Conservation (phyloP, 352 stramenopile genomes). For the Elongisporangium prolatum region DNA sequence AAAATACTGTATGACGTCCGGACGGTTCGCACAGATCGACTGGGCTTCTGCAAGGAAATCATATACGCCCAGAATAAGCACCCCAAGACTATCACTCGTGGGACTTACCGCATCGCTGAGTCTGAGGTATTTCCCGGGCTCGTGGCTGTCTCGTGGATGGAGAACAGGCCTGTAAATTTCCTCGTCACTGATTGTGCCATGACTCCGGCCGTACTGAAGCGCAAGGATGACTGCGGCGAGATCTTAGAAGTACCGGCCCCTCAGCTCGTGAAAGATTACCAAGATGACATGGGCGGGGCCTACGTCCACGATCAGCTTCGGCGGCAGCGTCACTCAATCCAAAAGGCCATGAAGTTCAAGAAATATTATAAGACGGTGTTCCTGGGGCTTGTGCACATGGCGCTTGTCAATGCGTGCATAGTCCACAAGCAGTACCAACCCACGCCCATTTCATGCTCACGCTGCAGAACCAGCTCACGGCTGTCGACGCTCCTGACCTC, state of each 20-base stretch:
- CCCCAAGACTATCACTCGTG: slow-evolving; percentile 8
- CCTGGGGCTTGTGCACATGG: slow-evolving; percentile 12
- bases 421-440: too few species aligned
- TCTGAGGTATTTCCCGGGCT: too few species aligned
- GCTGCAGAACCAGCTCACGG: too few species aligned
- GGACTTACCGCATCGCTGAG: not conserved
- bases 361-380: slow-evolving; percentile 20
- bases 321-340: slow-evolving; percentile 11
- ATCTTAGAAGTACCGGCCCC: slow-evolving; percentile 3
- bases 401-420: slow-evolving; percentile 15
- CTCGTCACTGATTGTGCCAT: too few species aligned
- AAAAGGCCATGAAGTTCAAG: slow-evolving; percentile 4
- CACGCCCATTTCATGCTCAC: too few species aligned
- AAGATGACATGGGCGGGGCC: slow-evolving; percentile 18
- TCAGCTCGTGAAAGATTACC: slow-evolving; percentile 11
- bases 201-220: too few species aligned
- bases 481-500: too few species aligned
- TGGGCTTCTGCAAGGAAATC: slow-evolving; percentile 10
- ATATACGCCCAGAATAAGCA: slow-evolving; percentile 10
- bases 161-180: too few species aligned
- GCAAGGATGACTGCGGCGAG: too few species aligned
- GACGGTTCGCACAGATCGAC: slow-evolving; percentile 6
- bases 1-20: slow-evolving; percentile 13
- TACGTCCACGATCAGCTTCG: slow-evolving; percentile 18
- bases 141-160: too few species aligned